A percentile compares a stretch with the other conserved stretches of the same genome.
These are phyloP conservation scores for Blastobotrys serpentis DNA, from an alignment of 1,139 yeast species.

Conservation along the genomic window DNA sequence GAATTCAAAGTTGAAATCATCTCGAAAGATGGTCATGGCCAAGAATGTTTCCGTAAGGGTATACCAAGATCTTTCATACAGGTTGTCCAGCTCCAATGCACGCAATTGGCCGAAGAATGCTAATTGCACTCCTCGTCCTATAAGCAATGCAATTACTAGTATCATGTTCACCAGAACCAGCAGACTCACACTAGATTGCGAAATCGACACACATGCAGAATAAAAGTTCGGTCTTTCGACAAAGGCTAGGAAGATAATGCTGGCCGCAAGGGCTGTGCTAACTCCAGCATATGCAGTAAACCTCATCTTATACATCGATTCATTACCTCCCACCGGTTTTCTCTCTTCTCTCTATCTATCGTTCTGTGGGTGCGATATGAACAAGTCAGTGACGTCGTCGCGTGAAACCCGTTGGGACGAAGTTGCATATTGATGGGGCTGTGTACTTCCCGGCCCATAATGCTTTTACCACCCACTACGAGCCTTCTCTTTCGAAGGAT, in stretches of 20 bases:
- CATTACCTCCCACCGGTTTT: slow-evolving; percentile 3
- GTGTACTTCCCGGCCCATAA: too few species aligned
- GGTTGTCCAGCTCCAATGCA: slow-evolving; percentile 71
- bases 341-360: background rate
- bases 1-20: slow-evolving; percentile 54
- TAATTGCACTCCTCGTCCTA: slow-evolving; percentile 49
- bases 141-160: slow-evolving; percentile 41
- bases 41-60: slow-evolving; percentile 67
- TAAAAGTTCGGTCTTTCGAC: slow-evolving; percentile 44
- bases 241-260: slow-evolving; percentile 38
- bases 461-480: too few species aligned
- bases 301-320: slow-evolving; percentile 25
- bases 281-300: slow-evolving; percentile 24
- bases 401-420: too few species aligned
- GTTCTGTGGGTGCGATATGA: slow-evolving; percentile 1
- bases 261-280: slow-evolving; percentile 30
- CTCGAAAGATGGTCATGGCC: slow-evolving; percentile 59
- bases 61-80: slow-evolving; percentile 64
- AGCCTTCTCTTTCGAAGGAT: too few species aligned
- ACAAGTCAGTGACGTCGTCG: background rate
- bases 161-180: slow-evolving; percentile 47
- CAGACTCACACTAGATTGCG: slow-evolving; percentile 44
- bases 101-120: slow-evolving; percentile 75
- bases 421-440: too few species aligned
- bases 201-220: slow-evolving; percentile 46